phyloP scores from a whole-genome alignment of 139 green algal genomes.

The Auxenochlorella protothecoides region DNA sequence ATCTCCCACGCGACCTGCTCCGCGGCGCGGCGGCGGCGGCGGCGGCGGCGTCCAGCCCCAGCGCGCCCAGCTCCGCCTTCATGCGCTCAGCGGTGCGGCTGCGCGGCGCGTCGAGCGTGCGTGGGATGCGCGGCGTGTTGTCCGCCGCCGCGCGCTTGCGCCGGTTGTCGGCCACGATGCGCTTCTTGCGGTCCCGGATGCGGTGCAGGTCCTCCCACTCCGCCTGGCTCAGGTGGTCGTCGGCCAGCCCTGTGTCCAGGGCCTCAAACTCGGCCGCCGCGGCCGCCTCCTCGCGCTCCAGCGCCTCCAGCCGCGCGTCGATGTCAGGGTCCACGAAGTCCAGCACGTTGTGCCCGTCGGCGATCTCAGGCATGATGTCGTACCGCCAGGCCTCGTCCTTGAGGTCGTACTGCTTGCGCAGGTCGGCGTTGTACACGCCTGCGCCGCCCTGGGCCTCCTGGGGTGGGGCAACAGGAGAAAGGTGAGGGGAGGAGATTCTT shows the following conservation, averaged over 20 bases:
- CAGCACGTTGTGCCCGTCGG: slow-evolving; percentile 89
- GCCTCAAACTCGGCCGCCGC: slow-evolving; percentile 18
- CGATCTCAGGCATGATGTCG: slow-evolving; percentile 96
- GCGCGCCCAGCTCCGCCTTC: slow-evolving; percentile 39
- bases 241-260: slow-evolving; percentile 31
- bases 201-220: slow-evolving; percentile 54
- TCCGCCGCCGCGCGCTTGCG: slow-evolving; percentile 56
- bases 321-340: slow-evolving; percentile 99
- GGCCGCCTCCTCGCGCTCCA: slow-evolving; percentile 84
- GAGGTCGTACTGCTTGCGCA: slow-evolving; percentile 82
- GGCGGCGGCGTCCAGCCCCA: slow-evolving; percentile 80
- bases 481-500: too few relatives aligned
- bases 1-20: slow-evolving; percentile 39
- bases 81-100: slow-evolving; percentile 38
- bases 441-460: slow-evolving; percentile 89
- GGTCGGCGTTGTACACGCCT: slow-evolving; percentile 85
- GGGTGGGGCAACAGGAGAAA: neutral
- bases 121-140: slow-evolving; percentile 63
- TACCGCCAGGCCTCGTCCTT: slow-evolving; percentile 74
- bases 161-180: slow-evolving; percentile 50
- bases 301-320: slow-evolving; percentile 79
- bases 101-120: slow-evolving; percentile 41
- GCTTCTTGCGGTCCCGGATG: slow-evolving; percentile 65
- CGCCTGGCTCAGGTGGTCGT: slow-evolving; percentile 60
- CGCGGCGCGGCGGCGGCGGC: slow-evolving; percentile 54